Evolutionary conservation across 495 filamentous ascomycete genomes (phyloP).

Genomic region (Pyrenopolyporus hunteri): DNA sequence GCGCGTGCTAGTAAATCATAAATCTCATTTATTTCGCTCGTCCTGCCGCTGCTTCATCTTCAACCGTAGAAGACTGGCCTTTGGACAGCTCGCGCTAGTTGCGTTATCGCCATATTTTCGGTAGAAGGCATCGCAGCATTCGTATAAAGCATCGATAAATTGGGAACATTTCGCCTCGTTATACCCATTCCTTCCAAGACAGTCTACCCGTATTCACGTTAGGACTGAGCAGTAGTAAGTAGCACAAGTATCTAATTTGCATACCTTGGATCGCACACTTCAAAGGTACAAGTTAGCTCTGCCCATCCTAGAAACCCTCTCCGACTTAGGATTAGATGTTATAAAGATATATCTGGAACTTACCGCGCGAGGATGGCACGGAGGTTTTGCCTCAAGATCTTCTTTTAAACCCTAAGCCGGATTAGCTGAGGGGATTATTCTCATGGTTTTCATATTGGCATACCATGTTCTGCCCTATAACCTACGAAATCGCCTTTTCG

Average conservation of each 20-base stretch:
- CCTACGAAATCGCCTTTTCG: no score
- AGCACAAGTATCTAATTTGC: slow-evolving; percentile 1
- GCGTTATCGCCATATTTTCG: slow-evolving; percentile 77
- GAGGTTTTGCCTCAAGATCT: slow-evolving; percentile 74
- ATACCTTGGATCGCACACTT: slow-evolving; percentile 91
- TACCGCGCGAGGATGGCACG: slow-evolving; percentile 89
- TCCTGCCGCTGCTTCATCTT: slow-evolving; percentile 83
- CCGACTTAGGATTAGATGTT: neutral
- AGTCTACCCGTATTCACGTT: slow-evolving; percentile 59
- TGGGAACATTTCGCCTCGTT: slow-evolving; percentile 82
- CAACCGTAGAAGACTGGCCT: slow-evolving; percentile 74
- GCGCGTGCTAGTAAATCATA: slow-evolving; percentile 5
- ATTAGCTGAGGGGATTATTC: slow-evolving; percentile 12
- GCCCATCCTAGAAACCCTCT: neutral
- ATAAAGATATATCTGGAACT: slow-evolving; percentile 45
- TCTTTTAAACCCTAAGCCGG: slow-evolving; percentile 58
- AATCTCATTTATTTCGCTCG: slow-evolving; percentile 31
- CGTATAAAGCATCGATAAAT: slow-evolving; percentile 89
- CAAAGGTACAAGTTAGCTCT: neutral
- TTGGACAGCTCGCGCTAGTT: slow-evolving; percentile 82
- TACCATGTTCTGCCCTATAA: slow-evolving; percentile 29
- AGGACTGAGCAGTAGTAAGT: slow-evolving; percentile 9
- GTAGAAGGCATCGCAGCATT: slow-evolving; percentile 94
- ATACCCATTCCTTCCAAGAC: slow-evolving; percentile 82
- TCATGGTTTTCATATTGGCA: neutral